phyloP scores from a whole-genome alignment of 768 basidiomycete species.

The Suillus paluster region DNA sequence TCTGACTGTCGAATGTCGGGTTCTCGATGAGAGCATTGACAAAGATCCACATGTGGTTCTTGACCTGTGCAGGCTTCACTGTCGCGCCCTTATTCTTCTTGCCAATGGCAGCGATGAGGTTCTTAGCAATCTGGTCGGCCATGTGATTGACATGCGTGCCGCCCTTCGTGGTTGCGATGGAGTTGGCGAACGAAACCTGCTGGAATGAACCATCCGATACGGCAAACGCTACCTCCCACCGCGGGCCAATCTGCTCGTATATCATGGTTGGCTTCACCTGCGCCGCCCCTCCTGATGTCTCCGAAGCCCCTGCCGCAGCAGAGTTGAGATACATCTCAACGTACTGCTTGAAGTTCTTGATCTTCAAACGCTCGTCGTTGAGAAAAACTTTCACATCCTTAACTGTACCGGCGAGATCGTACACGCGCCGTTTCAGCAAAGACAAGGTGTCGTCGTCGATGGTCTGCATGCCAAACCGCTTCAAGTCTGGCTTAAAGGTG shows the following conservation, averaged over 20 bases:
- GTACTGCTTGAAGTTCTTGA: slow-evolving; percentile 97
- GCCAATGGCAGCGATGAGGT: slow-evolving; percentile 75
- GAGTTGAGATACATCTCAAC: slow-evolving; percentile 92
- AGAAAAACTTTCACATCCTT: slow-evolving; percentile 92
- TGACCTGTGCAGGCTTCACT: slow-evolving; percentile 91
- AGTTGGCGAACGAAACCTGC: slow-evolving; percentile 97
- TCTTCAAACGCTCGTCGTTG: slow-evolving; percentile 88
- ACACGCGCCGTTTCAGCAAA: slow-evolving; percentile 90
- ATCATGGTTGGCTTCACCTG: slow-evolving; percentile 77
- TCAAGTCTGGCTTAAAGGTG: slow-evolving; percentile 91
- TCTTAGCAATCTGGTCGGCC: slow-evolving; percentile 89
- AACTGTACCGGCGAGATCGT: slow-evolving; percentile 96
- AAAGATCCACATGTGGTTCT: slow-evolving; percentile 98
- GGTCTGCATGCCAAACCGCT: slow-evolving; percentile 86
- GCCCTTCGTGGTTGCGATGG: slow-evolving; percentile 95
- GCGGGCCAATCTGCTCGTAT: slow-evolving; percentile 76
- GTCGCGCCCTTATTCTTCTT: slow-evolving; percentile 99
- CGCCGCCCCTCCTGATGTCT: slow-evolving; percentile 78
- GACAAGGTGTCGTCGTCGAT: slow-evolving; percentile 93
- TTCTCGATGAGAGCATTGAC: slow-evolving; percentile 96
- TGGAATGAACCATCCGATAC: slow-evolving; percentile 92
- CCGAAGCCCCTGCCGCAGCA: slow-evolving; percentile 68
- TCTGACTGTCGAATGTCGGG: slow-evolving; percentile 98
- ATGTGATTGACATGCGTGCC: slow-evolving; percentile 90
- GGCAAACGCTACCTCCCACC: slow-evolving; percentile 97